Percentiles rank a stretch among this genome's conserved stretches.
Evolutionary conservation across 116 monocot genomes (phyloP).

Genomic region (Cymodocea nodosa): DNA sequence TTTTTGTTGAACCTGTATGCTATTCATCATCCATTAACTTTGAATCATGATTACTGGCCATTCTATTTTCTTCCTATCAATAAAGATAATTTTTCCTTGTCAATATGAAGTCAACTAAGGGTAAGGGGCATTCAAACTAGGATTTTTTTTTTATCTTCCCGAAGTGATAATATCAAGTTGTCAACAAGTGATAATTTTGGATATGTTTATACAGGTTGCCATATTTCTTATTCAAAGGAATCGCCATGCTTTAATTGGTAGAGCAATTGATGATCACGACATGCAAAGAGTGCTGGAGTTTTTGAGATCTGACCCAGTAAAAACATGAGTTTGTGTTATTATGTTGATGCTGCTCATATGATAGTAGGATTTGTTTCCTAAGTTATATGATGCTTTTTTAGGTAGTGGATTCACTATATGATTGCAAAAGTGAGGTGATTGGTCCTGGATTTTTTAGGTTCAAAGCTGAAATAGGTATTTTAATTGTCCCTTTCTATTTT

Average conservation of each 20-base stretch:
- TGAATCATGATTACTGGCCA: neutral
- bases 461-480: slow-evolving; percentile 95
- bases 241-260: slow-evolving; percentile 87
- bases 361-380: neutral
- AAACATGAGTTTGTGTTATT: neutral
- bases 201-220: slow-evolving; percentile 52
- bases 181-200: too few species aligned
- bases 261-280: slow-evolving; percentile 98
- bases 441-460: slow-evolving; percentile 99
- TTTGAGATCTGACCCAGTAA: slow-evolving; percentile 93
- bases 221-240: slow-evolving; percentile 98
- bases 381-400: slow-evolving; percentile 2
- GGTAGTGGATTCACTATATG: slow-evolving; percentile 95
- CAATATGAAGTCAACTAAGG: neutral
- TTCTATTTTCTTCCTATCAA: too few species aligned
- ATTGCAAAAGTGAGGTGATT: slow-evolving; percentile 99
- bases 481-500: neutral
- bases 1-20: neutral
- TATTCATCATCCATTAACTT: neutral
- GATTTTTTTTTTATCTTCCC: too few species aligned
- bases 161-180: too few species aligned
- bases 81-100: too few species aligned
- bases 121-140: too few species aligned
- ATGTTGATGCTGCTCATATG: neutral
- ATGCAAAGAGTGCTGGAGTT: slow-evolving; percentile 84